Evolutionary conservation across 306 rosid genomes (phyloP), one percentile per base, ranked within the genome.

Genomic region (Castanopsis chinensis): DNA sequence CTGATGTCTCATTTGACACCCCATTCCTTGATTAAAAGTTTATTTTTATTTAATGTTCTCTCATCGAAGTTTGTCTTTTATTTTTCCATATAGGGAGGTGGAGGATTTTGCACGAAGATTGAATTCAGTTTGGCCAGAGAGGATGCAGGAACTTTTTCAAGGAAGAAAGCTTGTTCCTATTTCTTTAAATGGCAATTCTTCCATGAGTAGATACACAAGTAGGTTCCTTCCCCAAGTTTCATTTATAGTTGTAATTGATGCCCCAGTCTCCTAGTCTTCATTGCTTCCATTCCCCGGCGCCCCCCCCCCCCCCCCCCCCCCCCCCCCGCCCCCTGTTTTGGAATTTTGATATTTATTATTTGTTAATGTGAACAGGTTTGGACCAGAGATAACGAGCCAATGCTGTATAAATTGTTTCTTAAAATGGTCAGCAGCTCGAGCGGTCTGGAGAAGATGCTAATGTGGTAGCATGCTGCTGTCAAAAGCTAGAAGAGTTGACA

Each of bases 61-160:
- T 76, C 23, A 35, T 72, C n/a, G 2, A 76, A 35, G 41, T 32
- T 52, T 60, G n/a, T 27, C 0, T 54, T 51, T 17, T 45, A 56
- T 78, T 65, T 79, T 72, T 80, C 51, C 63, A 23, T 85, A 67
- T 74, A 90, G 96, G 86, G 98, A 94, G 82, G 97, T 94, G 72
- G 98, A 94, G 84, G 97, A 92, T 89, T 94, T 94, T 73, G 96
- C 94, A 4, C 86, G 97, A 75, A 90, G 94, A 78, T 84, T 92
- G 80, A 94, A 90, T 85, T 94, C 97, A 74, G 93, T 88, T 83
- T 94, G 97, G 98, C 92, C 91, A 30, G 98, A 90, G 83, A 89
- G 97, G 83, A 90, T 90, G 93, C 97, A 89, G 75, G 92, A 91
- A 86, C 84, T 94, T 76, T 86, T 92, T 86, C 97, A 90, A 81